These are phyloP conservation scores for Scheffersomyces lignicola DNA, from an alignment of 1,139 yeast species.

Conservation along the genomic window DNA sequence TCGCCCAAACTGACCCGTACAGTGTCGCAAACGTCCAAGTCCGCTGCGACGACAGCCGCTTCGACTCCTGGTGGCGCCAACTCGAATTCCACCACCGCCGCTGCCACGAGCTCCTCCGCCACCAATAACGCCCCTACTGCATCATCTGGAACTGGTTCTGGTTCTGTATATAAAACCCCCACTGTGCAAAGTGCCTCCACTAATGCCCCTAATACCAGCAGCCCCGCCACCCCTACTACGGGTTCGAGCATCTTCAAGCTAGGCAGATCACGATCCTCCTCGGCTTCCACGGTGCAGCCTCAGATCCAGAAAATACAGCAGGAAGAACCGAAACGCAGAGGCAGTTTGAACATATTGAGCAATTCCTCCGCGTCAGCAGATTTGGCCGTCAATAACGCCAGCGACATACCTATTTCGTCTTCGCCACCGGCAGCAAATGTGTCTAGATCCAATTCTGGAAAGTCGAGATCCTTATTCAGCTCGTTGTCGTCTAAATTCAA, in stretches of 20 bases:
- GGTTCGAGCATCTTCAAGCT: conserved; percentile 24
- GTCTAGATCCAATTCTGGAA: conserved; percentile 27
- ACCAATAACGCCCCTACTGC: background rate
- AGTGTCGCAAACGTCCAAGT: background rate
- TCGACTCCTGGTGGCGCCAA: too few species aligned
- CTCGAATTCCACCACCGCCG: too few species aligned
- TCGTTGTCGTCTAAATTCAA: conserved; percentile 58
- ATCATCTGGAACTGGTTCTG: conserved; percentile 1
- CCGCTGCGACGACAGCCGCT: conserved; percentile 2
- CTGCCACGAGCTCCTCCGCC: background rate
- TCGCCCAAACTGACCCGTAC: conserved; percentile 1
- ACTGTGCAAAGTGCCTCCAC: too few species aligned
- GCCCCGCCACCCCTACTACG: conserved; percentile 4
- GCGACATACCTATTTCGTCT: conserved; percentile 12
- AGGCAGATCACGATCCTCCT: conserved; percentile 33
- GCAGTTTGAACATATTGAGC: conserved; percentile 12
- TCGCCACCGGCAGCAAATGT: conserved; percentile 17
- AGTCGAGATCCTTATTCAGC: conserved; percentile 44
- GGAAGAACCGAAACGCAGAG: conserved; percentile 10
- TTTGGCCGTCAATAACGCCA: conserved; percentile 11
- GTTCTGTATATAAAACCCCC: too few species aligned
- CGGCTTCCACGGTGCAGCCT: conserved; percentile 20
- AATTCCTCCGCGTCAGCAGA: conserved; percentile 13
- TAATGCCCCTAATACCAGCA: too few species aligned
- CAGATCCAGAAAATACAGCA: background rate